Evolutionary conservation across 805 yeast genomes (phyloP), one percentile per base, ranked within the genome.

Genomic region (Candida railenensis): DNA sequence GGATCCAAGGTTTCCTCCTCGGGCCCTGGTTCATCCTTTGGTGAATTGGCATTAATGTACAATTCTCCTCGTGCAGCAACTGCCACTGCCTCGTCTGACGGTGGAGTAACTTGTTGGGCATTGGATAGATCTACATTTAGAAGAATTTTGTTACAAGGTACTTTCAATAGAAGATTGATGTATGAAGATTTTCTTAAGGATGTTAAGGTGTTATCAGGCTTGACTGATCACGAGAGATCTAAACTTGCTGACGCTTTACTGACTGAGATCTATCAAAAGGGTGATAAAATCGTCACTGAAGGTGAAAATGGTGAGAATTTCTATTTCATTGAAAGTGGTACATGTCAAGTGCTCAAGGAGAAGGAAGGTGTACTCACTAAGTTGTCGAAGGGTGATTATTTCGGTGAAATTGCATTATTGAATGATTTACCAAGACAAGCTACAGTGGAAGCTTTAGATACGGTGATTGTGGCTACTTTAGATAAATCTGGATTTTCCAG

Each of bases 21-120:
- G n/a, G 85, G 88, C 8, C 82, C 89, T 34, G 97, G 98, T 4
- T 81, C 96, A 3, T 84, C 92, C 39, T 94, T 94, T 67, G 99
- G 99, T 62, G 99, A 94, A 67, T 78, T 94, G 59, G 99, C 99
- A 2, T 77, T 94, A 57, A 90, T 94, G 96, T 92, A 94, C 73
- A 92, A 94, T 66, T 83, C 97, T 16, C 97, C 97, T 51, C 83
- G 99, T 69, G 98, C 98, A 5, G 98, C 98, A 8, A 89, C 98
- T 1, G 97, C 88, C 1, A 58, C 77, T 22, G 91, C 96, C 8
- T 65, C 74, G 20, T 76, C 87, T 5, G 89, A 86, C 50, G 77
- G 85, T 57, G 81, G 81, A 28, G 74, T 92, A 43, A 66, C 71
- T 14, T 69, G 74, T 53, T 92, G 97, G 97, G 94, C 96, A 2